Conservation (phyloP, 495 filamentous ascomycete species). For the Penicillium pancosmium region DNA sequence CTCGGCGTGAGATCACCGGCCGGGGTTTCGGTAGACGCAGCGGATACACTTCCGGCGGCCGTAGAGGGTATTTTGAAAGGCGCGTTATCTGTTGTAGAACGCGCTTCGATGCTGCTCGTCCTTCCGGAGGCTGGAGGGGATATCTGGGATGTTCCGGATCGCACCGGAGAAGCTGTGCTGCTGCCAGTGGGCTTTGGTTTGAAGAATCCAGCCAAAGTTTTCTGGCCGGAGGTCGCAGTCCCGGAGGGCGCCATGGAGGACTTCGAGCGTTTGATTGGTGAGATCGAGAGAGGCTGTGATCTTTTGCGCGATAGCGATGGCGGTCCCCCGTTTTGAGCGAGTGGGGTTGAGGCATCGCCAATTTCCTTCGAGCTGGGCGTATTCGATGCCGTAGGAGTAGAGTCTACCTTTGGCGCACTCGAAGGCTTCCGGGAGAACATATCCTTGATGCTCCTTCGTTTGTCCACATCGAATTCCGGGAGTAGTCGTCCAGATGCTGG, state of each 20-base stretch:
- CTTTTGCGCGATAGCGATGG: constrained; percentile 36
- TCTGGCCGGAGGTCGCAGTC: constrained; percentile 58
- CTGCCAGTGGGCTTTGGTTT: constrained; percentile 43
- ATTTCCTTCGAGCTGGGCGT: background rate
- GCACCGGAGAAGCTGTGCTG: background rate
- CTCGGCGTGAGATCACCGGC: constrained; percentile 3
- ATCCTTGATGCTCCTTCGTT: constrained; percentile 82
- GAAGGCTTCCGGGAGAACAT: constrained; percentile 76
- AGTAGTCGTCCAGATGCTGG: constrained; percentile 81
- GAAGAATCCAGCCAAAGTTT: constrained; percentile 84
- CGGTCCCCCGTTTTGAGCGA: background rate
- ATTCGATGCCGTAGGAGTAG: background rate
- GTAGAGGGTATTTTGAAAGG: background rate
- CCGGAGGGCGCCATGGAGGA: constrained; percentile 29
- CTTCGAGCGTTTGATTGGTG: constrained; percentile 51
- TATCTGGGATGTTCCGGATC: background rate
- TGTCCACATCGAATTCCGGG: constrained; percentile 74
- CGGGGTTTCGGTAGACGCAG: background rate
- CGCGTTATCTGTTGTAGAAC: background rate
- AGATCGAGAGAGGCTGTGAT: constrained; percentile 19
- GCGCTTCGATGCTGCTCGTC: background rate
- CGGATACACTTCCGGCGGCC: background rate
- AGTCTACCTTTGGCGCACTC: background rate
- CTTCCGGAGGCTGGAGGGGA: background rate
- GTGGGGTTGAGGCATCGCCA: background rate